A percentile compares a stretch with the other conserved stretches of the same genome.
Evolutionary conservation across 2,329 filamentous ascomycete genomes (phyloP).

Genomic region (Pseudocercospora fijiensis): DNA sequence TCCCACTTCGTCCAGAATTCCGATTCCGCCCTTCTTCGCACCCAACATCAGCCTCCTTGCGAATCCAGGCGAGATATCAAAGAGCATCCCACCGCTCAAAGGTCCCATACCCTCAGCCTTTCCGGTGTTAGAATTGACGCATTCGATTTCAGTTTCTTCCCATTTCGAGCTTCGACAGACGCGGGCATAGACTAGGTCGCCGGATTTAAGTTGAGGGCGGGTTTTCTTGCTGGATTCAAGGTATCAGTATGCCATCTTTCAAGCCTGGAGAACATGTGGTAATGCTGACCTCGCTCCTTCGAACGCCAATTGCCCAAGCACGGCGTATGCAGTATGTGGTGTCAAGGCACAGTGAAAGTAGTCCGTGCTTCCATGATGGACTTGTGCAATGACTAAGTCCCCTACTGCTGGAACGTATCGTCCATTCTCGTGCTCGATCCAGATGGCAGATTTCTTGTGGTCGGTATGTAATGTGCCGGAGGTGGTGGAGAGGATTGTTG

Average conservation of each 20-base stretch:
- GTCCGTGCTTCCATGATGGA: constrained; percentile 73
- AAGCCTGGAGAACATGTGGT: neutral
- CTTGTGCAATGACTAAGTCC: constrained; percentile 84
- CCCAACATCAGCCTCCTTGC: constrained; percentile 70
- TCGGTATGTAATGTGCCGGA: constrained; percentile 68
- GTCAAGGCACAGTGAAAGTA: constrained; percentile 78
- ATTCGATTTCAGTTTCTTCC: constrained; percentile 88
- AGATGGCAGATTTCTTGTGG: constrained; percentile 71
- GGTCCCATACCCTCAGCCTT: constrained; percentile 86
- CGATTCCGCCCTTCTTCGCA: constrained; percentile 62
- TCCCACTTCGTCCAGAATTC: constrained; percentile 77
- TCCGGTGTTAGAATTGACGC: constrained; percentile 79
- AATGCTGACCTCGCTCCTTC: constrained; percentile 61
- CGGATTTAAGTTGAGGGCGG: constrained; percentile 70
- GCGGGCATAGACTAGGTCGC: constrained; percentile 85
- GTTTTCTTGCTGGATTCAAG: constrained; percentile 70
- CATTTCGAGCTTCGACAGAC: constrained; percentile 74
- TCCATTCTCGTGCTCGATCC: constrained; percentile 68
- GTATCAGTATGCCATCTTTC: neutral
- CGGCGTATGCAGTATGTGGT: constrained; percentile 59
- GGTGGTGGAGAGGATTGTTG: constrained; percentile 67
- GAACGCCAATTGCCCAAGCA: constrained; percentile 86
- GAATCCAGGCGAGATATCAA: constrained; percentile 74
- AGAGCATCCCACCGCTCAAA: constrained; percentile 81
- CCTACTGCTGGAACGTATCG: constrained; percentile 77